Conservation (phyloP, 75 land plant genomes). For the Isoetes taiwanensis region DNA sequence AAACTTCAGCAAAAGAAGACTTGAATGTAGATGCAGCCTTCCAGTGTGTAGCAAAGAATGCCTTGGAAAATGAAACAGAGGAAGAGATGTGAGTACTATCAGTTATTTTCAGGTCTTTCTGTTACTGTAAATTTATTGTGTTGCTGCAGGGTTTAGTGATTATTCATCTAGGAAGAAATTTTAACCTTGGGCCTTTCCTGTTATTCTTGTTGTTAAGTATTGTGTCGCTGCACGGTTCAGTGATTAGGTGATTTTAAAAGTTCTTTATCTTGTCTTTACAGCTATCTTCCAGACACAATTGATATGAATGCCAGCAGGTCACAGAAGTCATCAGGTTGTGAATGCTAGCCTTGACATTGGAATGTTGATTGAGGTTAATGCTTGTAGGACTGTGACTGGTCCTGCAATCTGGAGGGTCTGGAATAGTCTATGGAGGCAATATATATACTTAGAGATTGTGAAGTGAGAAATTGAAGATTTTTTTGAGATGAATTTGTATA, state of each 20-base stretch:
- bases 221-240: not conserved
- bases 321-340: constrained; percentile 15
- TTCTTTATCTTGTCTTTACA: not conserved
- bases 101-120: not conserved
- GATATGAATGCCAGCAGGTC: constrained; percentile 14
- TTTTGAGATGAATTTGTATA: no score
- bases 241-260: not conserved
- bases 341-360: constrained; percentile 16
- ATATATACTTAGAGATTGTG: no score
- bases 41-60: constrained; percentile 80
- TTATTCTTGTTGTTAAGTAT: not conserved
- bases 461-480: no score
- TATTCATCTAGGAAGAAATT: no score
- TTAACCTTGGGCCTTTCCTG: no score
- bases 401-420: no score
- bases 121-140: not conserved
- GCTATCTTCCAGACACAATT: constrained; percentile 22
- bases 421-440: no score
- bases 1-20: constrained; percentile 91
- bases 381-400: no score
- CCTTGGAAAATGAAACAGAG: constrained; percentile 59
- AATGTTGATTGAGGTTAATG: no score
- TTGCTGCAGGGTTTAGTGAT: not conserved
- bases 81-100: constrained; percentile 54
- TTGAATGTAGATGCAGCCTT: constrained; percentile 77